Conservation (phyloP, 2,329 filamentous ascomycete genomes). For the Anisogramma anomala region DNA sequence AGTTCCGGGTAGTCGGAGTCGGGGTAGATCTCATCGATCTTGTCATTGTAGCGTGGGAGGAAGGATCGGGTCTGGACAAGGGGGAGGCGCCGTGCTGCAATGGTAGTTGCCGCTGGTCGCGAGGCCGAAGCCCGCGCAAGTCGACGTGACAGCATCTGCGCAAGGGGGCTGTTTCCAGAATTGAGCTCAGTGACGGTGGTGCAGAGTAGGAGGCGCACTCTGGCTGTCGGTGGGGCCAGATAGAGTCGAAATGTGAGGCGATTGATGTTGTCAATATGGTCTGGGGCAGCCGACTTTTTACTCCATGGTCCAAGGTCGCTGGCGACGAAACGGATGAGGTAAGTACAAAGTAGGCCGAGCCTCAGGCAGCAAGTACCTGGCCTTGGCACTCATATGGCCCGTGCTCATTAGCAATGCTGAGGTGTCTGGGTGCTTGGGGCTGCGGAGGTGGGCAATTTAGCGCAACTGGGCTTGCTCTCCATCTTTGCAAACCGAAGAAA, state of each 20-base stretch:
- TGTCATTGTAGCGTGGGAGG: constrained; percentile 38
- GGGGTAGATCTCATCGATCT: constrained; percentile 42
- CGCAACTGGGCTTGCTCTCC: constrained; percentile 21
- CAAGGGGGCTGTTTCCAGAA: neutral
- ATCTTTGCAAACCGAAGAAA: no score
- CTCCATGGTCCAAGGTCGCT: constrained; percentile 2
- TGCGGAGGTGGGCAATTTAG: constrained; percentile 15
- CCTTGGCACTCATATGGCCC: neutral
- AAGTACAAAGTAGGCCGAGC: constrained; percentile 4
- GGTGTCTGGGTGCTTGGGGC: neutral
- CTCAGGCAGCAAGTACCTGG: constrained; percentile 9
- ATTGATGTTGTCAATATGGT: constrained; percentile 15
- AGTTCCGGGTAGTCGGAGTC: constrained; percentile 31
- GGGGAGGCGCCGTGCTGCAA: constrained; percentile 37
- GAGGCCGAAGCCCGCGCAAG: constrained; percentile 40
- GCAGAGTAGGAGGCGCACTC: constrained; percentile 19
- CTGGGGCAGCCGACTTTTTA: constrained; percentile 1
- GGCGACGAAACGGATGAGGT: constrained; percentile 8
- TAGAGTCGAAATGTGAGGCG: constrained; percentile 21
- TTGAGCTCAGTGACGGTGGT: neutral
- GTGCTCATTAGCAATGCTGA: neutral
- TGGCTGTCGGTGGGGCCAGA: constrained; percentile 25
- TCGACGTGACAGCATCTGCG: constrained; percentile 51
- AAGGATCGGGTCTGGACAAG: constrained; percentile 46
- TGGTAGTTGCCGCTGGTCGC: constrained; percentile 32